These are phyloP conservation scores for Cercospora citrullina DNA, from an alignment of 2,329 filamentous ascomycete species.

Conservation along the genomic window DNA sequence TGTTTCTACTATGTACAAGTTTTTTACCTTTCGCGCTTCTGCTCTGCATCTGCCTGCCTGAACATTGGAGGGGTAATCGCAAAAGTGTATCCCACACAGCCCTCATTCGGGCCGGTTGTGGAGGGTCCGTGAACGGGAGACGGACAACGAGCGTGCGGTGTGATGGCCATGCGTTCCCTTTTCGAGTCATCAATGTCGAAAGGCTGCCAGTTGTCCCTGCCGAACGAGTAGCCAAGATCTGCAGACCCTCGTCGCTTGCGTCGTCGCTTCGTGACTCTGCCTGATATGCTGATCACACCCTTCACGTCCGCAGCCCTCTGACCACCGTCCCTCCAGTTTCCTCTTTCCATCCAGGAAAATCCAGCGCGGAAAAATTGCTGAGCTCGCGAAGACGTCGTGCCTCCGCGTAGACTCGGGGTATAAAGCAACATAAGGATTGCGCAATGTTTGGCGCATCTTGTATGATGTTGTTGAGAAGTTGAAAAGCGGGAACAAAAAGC, in stretches of 20 bases:
- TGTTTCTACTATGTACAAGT: not conserved
- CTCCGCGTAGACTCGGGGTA: conserved; percentile 10
- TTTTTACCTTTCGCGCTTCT: not conserved
- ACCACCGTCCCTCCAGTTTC: not conserved
- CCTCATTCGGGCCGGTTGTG: not conserved
- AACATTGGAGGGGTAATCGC: not conserved
- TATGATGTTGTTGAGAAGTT: not conserved
- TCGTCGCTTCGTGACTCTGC: not conserved
- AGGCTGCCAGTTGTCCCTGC: not conserved
- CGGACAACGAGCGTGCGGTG: not conserved
- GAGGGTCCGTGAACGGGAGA: not conserved
- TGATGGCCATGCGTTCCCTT: not conserved
- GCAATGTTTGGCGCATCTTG: not conserved
- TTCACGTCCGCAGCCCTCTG: not conserved
- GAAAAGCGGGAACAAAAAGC: not conserved
- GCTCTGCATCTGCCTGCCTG: not conserved
- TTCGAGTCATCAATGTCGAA: not conserved
- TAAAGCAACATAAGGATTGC: conserved; percentile 15
- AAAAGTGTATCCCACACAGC: not conserved
- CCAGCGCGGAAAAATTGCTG: conserved; percentile 6
- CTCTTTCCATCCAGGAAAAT: not conserved
- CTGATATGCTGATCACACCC: not conserved
- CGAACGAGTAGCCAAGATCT: not conserved
- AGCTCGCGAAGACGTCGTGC: not conserved
- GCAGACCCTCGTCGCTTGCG: not conserved